A percentile compares a stretch with the other conserved stretches of the same genome.
These are phyloP conservation scores for Bothia castanella DNA, from an alignment of 1,284 basidiomycete species.

Conservation along the genomic window DNA sequence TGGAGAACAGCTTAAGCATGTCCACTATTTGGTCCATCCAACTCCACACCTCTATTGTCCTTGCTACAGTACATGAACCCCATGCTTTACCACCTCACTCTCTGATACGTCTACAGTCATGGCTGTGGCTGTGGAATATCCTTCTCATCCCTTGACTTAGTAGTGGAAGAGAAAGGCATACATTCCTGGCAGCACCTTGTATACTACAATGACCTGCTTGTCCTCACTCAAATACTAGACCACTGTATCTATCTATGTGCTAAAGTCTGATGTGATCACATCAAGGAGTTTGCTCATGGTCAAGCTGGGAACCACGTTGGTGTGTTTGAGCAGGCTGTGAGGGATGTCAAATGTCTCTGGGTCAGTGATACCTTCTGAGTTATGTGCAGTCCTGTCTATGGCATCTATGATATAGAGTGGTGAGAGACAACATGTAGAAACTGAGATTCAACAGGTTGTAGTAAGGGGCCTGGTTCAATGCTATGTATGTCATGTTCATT, in stretches of 20 bases:
- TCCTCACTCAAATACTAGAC: slow-evolving; percentile 66
- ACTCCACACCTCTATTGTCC: slow-evolving; percentile 58
- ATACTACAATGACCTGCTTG: slow-evolving; percentile 62
- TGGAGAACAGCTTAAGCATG: slow-evolving; percentile 66
- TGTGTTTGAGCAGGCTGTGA: slow-evolving; percentile 70
- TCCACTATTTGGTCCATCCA: slow-evolving; percentile 78
- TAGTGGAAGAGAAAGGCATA: slow-evolving; percentile 86
- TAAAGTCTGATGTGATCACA: slow-evolving; percentile 68
- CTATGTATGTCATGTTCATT: slow-evolving; percentile 46
- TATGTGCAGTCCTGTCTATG: slow-evolving; percentile 71
- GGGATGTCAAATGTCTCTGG: slow-evolving; percentile 60
- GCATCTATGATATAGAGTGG: slow-evolving; percentile 46
- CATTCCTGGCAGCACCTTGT: slow-evolving; percentile 77
- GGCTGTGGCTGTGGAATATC: slow-evolving; percentile 48
- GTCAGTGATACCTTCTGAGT: slow-evolving; percentile 66
- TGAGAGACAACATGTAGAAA: slow-evolving; percentile 1
- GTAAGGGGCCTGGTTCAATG: slow-evolving; percentile 37
- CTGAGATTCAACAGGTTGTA: slow-evolving; percentile 26
- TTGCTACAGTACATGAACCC: slow-evolving; percentile 35
- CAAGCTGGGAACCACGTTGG: slow-evolving; percentile 52
- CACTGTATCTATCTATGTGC: slow-evolving; percentile 65
- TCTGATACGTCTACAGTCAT: slow-evolving; percentile 54
- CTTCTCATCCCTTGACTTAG: slow-evolving; percentile 53
- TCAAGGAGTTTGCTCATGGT: slow-evolving; percentile 78
- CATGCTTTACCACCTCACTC: slow-evolving; percentile 61